A percentile compares a stretch with the other conserved stretches of the same genome.
Conservation (phyloP, 2,329 filamentous ascomycete species). For the Macrophomina tecta region DNA sequence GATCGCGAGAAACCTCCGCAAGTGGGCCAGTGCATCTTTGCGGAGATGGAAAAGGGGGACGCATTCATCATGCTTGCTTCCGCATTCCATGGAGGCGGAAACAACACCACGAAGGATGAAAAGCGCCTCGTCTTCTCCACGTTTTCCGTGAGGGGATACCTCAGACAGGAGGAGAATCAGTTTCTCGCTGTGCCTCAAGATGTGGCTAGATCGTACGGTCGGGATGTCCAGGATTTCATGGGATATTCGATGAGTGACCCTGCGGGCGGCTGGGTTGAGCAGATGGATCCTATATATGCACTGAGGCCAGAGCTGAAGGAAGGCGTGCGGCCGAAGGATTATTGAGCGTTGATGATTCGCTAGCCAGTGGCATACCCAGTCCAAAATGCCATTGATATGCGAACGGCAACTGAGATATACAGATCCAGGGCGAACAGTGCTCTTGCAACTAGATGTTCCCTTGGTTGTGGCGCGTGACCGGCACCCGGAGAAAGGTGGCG, state of each 20-base stretch:
- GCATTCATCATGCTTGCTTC: slow-evolving; percentile 31
- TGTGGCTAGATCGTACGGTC: slow-evolving; percentile 33
- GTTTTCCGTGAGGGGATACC: slow-evolving; percentile 20
- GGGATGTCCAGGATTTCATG: slow-evolving; percentile 31
- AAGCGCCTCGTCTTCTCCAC: slow-evolving; percentile 20
- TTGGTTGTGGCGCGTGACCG: no score
- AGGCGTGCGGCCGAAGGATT: slow-evolving; percentile 9
- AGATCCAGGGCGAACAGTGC: no score
- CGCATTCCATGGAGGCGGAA: slow-evolving; percentile 30
- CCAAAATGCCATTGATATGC: no score
- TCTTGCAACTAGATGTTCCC: no score
- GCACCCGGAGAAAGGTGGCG: no score
- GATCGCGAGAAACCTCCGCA: slow-evolving; percentile 1
- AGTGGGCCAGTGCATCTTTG: slow-evolving; percentile 19
- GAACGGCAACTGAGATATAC: no score
- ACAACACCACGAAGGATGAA: slow-evolving; percentile 26
- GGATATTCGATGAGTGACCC: slow-evolving; percentile 34
- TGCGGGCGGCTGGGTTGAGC: slow-evolving; percentile 30
- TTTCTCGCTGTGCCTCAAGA: slow-evolving; percentile 40
- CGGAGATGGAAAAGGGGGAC: slow-evolving; percentile 31
- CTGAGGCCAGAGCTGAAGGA: slow-evolving; percentile 28
- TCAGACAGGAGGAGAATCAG: slow-evolving; percentile 46
- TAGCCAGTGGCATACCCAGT: no score
- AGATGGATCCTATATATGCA: slow-evolving; percentile 31
- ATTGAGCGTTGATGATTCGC: neutral